phyloP scores from a whole-genome alignment of 768 basidiomycete genomes.

The Dioszegia hungarica region DNA sequence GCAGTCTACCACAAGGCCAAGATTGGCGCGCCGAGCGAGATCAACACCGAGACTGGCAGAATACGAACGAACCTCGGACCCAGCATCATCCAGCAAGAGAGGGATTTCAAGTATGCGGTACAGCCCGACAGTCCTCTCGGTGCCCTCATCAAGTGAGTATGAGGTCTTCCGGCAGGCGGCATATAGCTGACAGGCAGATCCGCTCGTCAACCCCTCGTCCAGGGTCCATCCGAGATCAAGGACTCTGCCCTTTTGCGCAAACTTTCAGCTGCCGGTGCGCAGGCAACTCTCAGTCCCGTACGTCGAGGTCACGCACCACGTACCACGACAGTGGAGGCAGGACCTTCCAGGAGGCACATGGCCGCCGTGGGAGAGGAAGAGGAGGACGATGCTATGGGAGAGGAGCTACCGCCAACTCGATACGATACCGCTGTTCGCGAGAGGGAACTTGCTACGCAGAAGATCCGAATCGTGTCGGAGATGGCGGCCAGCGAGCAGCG shows the following conservation, averaged over 20 bases:
- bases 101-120: conserved; percentile 93
- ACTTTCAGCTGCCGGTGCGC: conserved; percentile 49
- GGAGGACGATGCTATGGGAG: conserved; percentile 47
- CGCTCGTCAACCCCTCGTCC: conserved; percentile 78
- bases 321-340: neutral
- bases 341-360: conserved; percentile 5
- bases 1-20: conserved; percentile 52
- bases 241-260: conserved; percentile 44
- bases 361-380: conserved; percentile 49
- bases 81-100: conserved; percentile 57
- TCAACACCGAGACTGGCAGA: conserved; percentile 21
- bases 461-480: conserved; percentile 87
- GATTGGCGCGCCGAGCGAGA: conserved; percentile 33
- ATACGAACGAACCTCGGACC: conserved; percentile 38
- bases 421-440: conserved; percentile 45
- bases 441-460: conserved; percentile 83
- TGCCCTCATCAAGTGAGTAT: conserved; percentile 61
- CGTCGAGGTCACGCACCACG: conserved; percentile 13
- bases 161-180: neutral
- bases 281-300: conserved; percentile 58
- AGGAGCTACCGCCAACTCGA: conserved; percentile 44
- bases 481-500: conserved; percentile 63
- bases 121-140: conserved; percentile 93
- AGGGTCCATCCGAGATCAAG: conserved; percentile 51
- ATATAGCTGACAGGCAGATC: conserved; percentile 52